A percentile compares a stretch with the other conserved stretches of the same genome.
Evolutionary conservation across 257 asterid species (phyloP).

Genomic region (Paulownia fortunei): DNA sequence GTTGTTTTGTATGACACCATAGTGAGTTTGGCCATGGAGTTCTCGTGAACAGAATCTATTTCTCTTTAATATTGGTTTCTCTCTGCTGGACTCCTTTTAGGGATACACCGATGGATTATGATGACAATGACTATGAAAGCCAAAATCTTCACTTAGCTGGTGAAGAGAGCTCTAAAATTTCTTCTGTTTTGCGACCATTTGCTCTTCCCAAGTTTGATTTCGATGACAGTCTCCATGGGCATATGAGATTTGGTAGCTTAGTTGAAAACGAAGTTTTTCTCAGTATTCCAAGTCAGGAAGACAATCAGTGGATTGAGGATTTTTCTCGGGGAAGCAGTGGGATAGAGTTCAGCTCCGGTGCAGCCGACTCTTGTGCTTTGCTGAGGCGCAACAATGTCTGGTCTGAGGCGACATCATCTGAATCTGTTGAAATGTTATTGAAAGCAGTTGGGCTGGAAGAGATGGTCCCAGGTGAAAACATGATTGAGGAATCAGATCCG

Average conservation of each 20-base stretch:
- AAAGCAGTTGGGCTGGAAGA: conserved; percentile 84
- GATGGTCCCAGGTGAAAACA: conserved; percentile 54
- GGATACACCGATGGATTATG: conserved; percentile 72
- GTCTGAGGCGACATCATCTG: conserved; percentile 89
- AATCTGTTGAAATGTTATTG: conserved; percentile 80
- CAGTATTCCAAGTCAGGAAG: conserved; percentile 83
- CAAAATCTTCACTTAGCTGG: conserved; percentile 63
- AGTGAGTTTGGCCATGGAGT: neutral
- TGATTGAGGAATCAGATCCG: conserved; percentile 43
- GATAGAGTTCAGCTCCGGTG: conserved; percentile 66
- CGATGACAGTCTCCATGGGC: conserved; percentile 67
- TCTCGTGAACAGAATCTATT: neutral
- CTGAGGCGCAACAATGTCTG: conserved; percentile 78
- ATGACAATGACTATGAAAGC: conserved; percentile 73
- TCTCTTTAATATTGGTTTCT: neutral
- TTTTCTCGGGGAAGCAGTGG: conserved; percentile 74
- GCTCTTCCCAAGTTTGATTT: conserved; percentile 81
- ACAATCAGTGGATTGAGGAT: conserved; percentile 86
- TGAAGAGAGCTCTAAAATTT: conserved; percentile 73
- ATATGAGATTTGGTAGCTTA: conserved; percentile 78
- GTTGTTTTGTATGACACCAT: neutral
- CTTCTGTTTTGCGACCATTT: conserved; percentile 67
- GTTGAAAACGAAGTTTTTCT: conserved; percentile 87
- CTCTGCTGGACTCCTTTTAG: conserved; percentile 37
- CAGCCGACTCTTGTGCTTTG: conserved; percentile 69